These are phyloP conservation scores for Cryphonectria carpinicola DNA, from an alignment of 2,329 filamentous ascomycete species.

Conservation along the genomic window DNA sequence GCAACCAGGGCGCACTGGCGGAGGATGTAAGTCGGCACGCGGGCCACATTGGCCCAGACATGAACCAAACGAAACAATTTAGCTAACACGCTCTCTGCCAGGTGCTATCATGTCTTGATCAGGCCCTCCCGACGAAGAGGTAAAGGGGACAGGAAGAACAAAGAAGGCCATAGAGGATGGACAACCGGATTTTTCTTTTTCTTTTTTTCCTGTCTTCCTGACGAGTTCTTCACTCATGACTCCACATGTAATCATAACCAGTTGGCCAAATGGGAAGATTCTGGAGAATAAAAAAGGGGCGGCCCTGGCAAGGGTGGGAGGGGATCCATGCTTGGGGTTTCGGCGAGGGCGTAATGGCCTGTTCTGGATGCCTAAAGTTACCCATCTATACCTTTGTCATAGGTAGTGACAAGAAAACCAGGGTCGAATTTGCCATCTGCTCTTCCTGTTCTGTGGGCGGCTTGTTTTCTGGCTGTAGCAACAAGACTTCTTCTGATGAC, in stretches of 20 bases:
- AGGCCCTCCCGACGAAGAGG: constrained; percentile 36
- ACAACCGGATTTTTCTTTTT: background rate
- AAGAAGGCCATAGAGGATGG: background rate
- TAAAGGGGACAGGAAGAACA: constrained; percentile 21
- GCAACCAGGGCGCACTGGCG: constrained; percentile 61
- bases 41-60: background rate
- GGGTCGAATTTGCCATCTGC: background rate
- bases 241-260: constrained; percentile 14
- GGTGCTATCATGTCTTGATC: constrained; percentile 42
- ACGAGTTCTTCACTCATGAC: constrained; percentile 6
- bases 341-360: background rate
- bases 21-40: constrained; percentile 41
- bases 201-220: background rate
- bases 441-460: background rate
- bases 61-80: background rate
- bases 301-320: background rate
- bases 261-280: background rate
- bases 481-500: background rate
- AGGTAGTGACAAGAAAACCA: background rate
- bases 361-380: background rate
- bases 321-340: background rate
- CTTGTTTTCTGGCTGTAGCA: background rate
- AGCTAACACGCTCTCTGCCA: constrained; percentile 23
- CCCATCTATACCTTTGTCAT: background rate
- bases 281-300: background rate